A percentile compares a stretch with the other conserved stretches of the same genome.
phyloP scores from a whole-genome alignment of 768 basidiomycete genomes.

The Gymnopilus junonius region DNA sequence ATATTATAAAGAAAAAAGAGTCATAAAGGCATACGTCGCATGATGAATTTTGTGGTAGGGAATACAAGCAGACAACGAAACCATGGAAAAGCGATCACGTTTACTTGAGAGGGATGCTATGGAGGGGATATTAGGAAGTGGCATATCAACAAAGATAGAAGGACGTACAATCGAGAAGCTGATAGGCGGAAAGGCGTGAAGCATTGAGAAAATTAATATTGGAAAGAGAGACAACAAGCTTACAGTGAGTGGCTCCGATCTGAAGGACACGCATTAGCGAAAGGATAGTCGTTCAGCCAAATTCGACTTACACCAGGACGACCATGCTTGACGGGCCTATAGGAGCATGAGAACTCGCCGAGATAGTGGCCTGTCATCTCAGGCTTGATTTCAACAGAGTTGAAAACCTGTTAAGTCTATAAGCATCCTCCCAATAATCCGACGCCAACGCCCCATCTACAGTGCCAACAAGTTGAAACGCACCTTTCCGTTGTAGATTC shows the following conservation, averaged over 20 bases:
- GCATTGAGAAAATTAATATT: conserved; percentile 13
- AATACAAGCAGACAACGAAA: conserved; percentile 24
- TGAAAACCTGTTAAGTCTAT: conserved; percentile 66
- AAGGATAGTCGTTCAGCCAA: not conserved
- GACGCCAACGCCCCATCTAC: not conserved
- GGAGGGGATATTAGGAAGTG: conserved; percentile 21
- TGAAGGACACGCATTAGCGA: conserved; percentile 31
- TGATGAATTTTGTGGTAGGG: conserved; percentile 28
- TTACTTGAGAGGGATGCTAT: conserved; percentile 96
- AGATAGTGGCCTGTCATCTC: conserved; percentile 99
- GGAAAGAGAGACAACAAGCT: conserved; percentile 32
- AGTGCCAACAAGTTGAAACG: conserved; percentile 18
- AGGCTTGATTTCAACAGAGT: conserved; percentile 98
- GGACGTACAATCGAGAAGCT: conserved; percentile 78
- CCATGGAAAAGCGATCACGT: conserved; percentile 19
- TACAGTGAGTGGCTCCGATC: conserved; percentile 93
- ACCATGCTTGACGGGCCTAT: conserved; percentile 99
- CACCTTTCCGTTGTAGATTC: conserved; percentile 98
- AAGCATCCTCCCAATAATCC: not conserved
- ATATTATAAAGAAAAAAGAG: conserved; percentile 46
- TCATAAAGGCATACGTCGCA: conserved; percentile 28
- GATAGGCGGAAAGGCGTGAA: conserved; percentile 9
- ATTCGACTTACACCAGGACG: conserved; percentile 87
- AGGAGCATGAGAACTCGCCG: conserved; percentile 95
- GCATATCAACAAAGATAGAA: not conserved